These are phyloP conservation scores for Ashbya aceris DNA, from an alignment of 1,139 yeast genomes.

Conservation along the genomic window DNA sequence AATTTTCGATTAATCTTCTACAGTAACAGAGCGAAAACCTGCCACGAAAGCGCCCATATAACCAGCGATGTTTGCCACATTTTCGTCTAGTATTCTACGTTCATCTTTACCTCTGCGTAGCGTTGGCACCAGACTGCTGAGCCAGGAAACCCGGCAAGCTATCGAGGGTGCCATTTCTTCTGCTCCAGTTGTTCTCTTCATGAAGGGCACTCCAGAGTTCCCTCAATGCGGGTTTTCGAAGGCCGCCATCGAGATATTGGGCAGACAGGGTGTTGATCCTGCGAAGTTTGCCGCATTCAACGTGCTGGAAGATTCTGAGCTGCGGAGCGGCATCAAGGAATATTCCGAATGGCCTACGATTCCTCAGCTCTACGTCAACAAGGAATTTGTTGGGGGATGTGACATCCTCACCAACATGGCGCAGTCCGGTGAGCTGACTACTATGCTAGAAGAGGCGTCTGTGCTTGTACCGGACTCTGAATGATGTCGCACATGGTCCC, in stretches of 20 bases:
- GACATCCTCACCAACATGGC: conserved; percentile 92
- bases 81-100: conserved; percentile 4
- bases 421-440: conserved; percentile 82
- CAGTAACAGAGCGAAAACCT: too few relatives aligned
- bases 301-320: conserved; percentile 87
- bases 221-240: conserved; percentile 98
- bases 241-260: conserved; percentile 85
- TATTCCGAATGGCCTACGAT: conserved; percentile 70
- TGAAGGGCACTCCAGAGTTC: conserved; percentile 96
- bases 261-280: conserved; percentile 97
- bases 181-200: conserved; percentile 90
- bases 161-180: conserved; percentile 76
- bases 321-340: conserved; percentile 89
- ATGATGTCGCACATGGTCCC: conserved; percentile 16
- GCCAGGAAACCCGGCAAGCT: conserved; percentile 73
- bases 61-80: conserved; percentile 5
- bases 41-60: too few relatives aligned
- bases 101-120: conserved; percentile 1
- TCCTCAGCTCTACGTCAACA: conserved; percentile 52
- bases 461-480: conserved; percentile 74
- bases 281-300: conserved; percentile 93
- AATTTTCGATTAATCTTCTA: too few relatives aligned
- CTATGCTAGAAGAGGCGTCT: conserved; percentile 66
- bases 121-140: conserved; percentile 43
- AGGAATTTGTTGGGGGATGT: conserved; percentile 95